Conservation (phyloP, 495 filamentous ascomycete genomes). For the Aspergillus asperescens region DNA sequence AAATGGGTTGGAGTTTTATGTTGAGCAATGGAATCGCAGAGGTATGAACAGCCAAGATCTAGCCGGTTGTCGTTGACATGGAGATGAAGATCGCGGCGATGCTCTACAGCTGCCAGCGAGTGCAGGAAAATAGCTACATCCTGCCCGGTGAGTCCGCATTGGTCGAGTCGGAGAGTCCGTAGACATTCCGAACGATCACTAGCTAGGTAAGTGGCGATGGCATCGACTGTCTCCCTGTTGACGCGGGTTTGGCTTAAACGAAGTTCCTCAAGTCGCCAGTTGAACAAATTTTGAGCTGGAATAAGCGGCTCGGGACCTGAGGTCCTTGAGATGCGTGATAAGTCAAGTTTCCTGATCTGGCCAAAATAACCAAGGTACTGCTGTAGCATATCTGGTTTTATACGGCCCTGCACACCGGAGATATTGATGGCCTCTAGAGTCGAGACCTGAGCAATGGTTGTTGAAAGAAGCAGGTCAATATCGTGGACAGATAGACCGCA, state of each 20-base stretch:
- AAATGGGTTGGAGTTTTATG: constrained; percentile 64
- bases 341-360: constrained; percentile 65
- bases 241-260: constrained; percentile 60
- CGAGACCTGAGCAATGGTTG: constrained; percentile 53
- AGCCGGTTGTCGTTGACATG: constrained; percentile 77
- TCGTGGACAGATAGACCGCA: constrained; percentile 62
- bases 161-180: constrained; percentile 64
- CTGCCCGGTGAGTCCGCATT: constrained; percentile 72
- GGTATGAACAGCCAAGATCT: constrained; percentile 61
- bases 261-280: constrained; percentile 73
- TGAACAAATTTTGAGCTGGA: constrained; percentile 58
- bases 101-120: constrained; percentile 55
- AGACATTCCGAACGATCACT: constrained; percentile 60
- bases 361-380: constrained; percentile 60
- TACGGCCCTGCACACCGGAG: constrained; percentile 66
- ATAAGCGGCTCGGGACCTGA: constrained; percentile 61
- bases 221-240: constrained; percentile 49
- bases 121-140: constrained; percentile 74
- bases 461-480: constrained; percentile 41
- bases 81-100: constrained; percentile 64
- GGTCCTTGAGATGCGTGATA: constrained; percentile 62
- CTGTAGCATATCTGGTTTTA: constrained; percentile 59
- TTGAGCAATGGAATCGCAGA: constrained; percentile 63
- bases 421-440: constrained; percentile 74
- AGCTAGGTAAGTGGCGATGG: constrained; percentile 59